Evolutionary conservation across 495 filamentous ascomycete genomes (phyloP), one percentile per base, ranked within the genome.

Genomic region (Cenococcum geophilum): DNA sequence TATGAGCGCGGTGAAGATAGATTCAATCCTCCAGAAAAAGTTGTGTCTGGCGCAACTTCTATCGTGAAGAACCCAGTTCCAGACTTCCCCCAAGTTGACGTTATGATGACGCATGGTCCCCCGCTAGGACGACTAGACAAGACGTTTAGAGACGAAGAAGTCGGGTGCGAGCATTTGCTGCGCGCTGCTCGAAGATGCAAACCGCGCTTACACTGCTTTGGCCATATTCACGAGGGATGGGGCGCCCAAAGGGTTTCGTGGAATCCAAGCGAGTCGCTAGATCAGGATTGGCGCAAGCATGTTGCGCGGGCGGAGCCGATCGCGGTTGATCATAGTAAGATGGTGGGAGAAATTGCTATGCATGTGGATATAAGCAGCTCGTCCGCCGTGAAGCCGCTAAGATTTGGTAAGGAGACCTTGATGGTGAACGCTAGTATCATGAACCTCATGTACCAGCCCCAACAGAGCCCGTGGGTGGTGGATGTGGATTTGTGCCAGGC

Each of bases 21-120:
- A 2, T 86, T 77, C 69, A 84, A 83, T 63, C 69, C 68, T 21
- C 66, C 72, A 0, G 9, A 58, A 3, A 54, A 61, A 6, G 58
- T 66, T 11, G 63, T 65, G 1, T 27, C 57, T 1, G 63, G 58
- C 18, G 32, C 68, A 50, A 59, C 43, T 34, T 72, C 65, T 22
- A 75, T 77, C 21, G 76, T 77, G 0, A 71, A 55, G 16, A 76
- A 77, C 34, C 80, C 81, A 1, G 73, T 80, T 64, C 86, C 78
- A 0, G 63, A 69, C 62, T 81, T 72, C 54, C 72, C 78, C 0
- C 68, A 61, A 0, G 72, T 86, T 12, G 85, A 92, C 63, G 77
- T 92, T 2, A 76, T 85, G 45, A 79, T 92, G 61, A 91, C 88
- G 0, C 89, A 93, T 65, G 86, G 88, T 2, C 89, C 89, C 8